A percentile compares a stretch with the other conserved stretches of the same genome.
Evolutionary conservation across 345 rosid species (phyloP).

Genomic region (Rhodamnia rubescens): DNA sequence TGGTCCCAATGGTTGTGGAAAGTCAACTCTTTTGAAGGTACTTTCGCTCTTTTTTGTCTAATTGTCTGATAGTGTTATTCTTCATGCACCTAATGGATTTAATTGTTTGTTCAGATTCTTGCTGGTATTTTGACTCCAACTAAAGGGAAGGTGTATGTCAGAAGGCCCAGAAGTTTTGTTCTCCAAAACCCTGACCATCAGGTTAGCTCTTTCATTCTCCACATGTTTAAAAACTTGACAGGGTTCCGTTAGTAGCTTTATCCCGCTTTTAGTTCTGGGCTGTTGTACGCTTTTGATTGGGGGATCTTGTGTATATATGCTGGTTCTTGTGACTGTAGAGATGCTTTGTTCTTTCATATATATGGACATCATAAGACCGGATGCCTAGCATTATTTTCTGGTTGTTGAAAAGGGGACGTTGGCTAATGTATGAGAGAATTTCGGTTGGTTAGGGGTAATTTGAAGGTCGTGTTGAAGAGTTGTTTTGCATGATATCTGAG

Average conservation of each 20-base stretch:
- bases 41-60: background rate
- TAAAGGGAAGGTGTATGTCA: constrained; percentile 41
- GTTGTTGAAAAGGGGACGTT: background rate
- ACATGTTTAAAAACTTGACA: background rate
- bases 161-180: constrained; percentile 70
- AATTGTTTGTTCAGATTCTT: constrained; percentile 43
- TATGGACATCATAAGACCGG: background rate
- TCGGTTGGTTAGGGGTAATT: background rate
- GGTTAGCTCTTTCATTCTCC: constrained; percentile 20
- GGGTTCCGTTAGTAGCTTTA: background rate
- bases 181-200: constrained; percentile 95
- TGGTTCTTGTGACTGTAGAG: background rate
- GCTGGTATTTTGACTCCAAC: constrained; percentile 83
- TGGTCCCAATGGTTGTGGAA: constrained; percentile 97
- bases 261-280: background rate
- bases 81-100: background rate
- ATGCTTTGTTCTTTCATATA: background rate
- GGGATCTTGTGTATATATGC: background rate
- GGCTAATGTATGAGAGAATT: background rate
- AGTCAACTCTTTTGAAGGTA: constrained; percentile 95
- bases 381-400: background rate
- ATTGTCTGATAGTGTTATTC: background rate
- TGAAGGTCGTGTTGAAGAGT: background rate
- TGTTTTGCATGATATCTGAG: background rate
- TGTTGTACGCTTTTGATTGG: background rate